Evolutionary conservation across 306 rosid genomes (phyloP).

Genomic region (Myrica gale): DNA sequence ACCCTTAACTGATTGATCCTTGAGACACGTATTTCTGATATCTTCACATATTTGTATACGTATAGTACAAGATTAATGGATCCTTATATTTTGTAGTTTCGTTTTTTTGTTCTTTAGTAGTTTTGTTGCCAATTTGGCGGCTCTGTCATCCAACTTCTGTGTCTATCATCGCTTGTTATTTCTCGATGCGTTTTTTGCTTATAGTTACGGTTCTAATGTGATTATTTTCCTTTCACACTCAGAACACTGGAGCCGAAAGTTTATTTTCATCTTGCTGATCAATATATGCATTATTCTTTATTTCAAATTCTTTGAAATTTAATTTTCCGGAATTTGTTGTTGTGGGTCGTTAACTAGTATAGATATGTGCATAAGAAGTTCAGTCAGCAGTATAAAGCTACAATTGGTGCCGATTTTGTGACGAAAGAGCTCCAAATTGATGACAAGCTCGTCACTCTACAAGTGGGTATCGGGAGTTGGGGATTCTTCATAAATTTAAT

Average conservation of each 20-base stretch:
- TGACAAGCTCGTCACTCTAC: slow-evolving; percentile 87
- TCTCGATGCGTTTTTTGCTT: not conserved
- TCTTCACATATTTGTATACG: too few species aligned
- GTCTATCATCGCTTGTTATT: not conserved
- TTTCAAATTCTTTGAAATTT: not conserved
- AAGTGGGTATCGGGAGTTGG: slow-evolving; percentile 64
- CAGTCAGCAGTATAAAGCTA: slow-evolving; percentile 97
- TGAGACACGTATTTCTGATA: not conserved
- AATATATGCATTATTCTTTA: slow-evolving; percentile 7
- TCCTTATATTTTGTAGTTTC: not conserved
- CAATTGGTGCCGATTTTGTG: slow-evolving; percentile 98
- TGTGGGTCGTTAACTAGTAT: slow-evolving; percentile 46
- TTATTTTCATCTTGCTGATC: slow-evolving; percentile 3
- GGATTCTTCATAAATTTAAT: slow-evolving; percentile 8
- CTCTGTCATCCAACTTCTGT: not conserved
- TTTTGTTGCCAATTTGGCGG: not conserved
- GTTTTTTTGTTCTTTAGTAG: not conserved
- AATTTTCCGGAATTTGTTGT: slow-evolving; percentile 16
- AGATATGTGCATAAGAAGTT: slow-evolving; percentile 96
- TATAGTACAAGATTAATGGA: not conserved
- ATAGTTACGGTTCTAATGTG: not conserved
- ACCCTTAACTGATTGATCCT: slow-evolving; percentile 15
- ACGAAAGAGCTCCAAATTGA: slow-evolving; percentile 96
- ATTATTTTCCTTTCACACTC: not conserved
- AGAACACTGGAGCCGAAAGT: not conserved